These are phyloP conservation scores for Podochytrium sp. DNA, from an alignment of 192 early-diverging fungal species.

Conservation along the genomic window DNA sequence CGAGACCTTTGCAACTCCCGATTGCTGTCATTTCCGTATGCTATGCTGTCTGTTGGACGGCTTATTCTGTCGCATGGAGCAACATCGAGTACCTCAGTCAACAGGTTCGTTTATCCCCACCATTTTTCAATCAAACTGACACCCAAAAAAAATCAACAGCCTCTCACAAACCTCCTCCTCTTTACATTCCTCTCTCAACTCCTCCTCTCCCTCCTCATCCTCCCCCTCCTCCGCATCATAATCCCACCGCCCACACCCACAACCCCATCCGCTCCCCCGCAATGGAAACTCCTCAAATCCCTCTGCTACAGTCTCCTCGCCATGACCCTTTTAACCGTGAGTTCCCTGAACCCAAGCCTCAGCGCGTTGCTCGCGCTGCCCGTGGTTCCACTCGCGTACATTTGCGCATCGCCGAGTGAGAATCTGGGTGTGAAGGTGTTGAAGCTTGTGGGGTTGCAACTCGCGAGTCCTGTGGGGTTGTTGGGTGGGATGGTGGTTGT, in stretches of 20 bases:
- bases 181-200: neutral
- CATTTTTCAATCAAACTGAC: no score
- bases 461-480: constrained; percentile 39
- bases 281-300: constrained; percentile 51
- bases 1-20: constrained; percentile 17
- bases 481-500: constrained; percentile 17
- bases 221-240: constrained; percentile 37
- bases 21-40: constrained; percentile 10
- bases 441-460: constrained; percentile 24
- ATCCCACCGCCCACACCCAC: constrained; percentile 32
- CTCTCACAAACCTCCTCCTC: neutral
- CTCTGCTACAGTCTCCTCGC: constrained; percentile 36
- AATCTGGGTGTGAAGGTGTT: constrained; percentile 6
- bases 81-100: neutral
- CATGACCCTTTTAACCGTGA: constrained; percentile 36
- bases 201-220: constrained; percentile 20
- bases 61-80: neutral
- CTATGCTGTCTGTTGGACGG: constrained; percentile 3
- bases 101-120: neutral
- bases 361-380: constrained; percentile 43
- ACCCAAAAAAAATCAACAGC: no score
- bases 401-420: constrained; percentile 28
- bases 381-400: constrained; percentile 35
- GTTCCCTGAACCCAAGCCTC: constrained; percentile 48
- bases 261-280: constrained; percentile 16